Evolutionary conservation across 2,329 filamentous ascomycete species (phyloP), one percentile per base, ranked within the genome.

Genomic region (Phyllosticta ampelicida): DNA sequence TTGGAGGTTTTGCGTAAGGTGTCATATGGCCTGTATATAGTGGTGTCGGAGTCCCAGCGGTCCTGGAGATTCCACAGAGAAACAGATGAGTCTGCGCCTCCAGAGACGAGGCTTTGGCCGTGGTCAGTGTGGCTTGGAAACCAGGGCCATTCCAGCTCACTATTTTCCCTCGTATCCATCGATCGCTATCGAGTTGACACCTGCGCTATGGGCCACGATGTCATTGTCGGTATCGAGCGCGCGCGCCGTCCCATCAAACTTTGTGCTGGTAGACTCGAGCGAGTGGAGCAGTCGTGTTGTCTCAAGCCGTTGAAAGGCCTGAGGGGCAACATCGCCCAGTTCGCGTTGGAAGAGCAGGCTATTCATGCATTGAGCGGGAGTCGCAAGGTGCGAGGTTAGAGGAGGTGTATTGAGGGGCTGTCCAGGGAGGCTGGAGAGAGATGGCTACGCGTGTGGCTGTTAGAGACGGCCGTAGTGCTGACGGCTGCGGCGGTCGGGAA

Each of bases 11-110:
- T 60, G 53, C 67, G 70, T 30, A 16, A 10, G 10, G 23, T 13
- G 26, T n/a, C 8, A 28, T 53, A 8, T 53, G 55, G 10, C 20
- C 4, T 21, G 3, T 50, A 21, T 23, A n/a, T 16, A 26, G 52
- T 53, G 2, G n/a, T 54, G 2, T n/a, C 18, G 18, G 10, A n/a
- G 1, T 48, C 19, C 2, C 64, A 54, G 48, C 30, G 26, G 10
- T 11, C 76, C 11, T 95, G 87, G 6, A 96, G 80, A 72, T 96
- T 86, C 91, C 91, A 96, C 51, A 96, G 74, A 63, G 85, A 87
- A 66, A 96, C 83, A 0, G 87, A 87, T 9, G 87, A 89, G 68
- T 96, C 90, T 4, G 89, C 86, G 28, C 91, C 90, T 3, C 89
- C 92, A 0, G 91, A 95, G 1, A 96, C 73, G 62, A 96, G 79